These are phyloP conservation scores for Camellia sinensis DNA, from an alignment of 148 eudicot species.

Conservation along the genomic window DNA sequence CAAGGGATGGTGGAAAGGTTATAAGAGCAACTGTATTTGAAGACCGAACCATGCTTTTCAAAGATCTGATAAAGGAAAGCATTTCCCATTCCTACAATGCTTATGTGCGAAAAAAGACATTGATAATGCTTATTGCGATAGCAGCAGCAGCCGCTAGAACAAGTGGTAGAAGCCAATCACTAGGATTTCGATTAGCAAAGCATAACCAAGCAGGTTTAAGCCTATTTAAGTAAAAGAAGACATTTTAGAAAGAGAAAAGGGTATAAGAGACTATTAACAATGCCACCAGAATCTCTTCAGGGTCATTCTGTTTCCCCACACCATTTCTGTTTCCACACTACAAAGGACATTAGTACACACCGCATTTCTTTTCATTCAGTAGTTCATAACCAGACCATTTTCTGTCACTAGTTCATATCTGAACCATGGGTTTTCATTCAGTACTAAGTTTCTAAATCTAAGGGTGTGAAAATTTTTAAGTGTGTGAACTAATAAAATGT, in stretches of 20 bases:
- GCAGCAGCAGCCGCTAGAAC: not conserved
- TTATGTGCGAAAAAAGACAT: not conserved
- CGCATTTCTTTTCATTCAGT: too few relatives aligned
- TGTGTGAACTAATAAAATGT: too few relatives aligned
- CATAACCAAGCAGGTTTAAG: not conserved
- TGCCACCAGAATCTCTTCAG: not conserved
- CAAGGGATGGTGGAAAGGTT: slow-evolving; percentile 73
- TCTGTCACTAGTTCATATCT: too few relatives aligned
- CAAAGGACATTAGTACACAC: too few relatives aligned
- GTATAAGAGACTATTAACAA: not conserved
- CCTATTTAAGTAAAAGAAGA: not conserved
- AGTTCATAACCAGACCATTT: too few relatives aligned
- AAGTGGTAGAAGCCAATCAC: not conserved
- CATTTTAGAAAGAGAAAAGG: not conserved
- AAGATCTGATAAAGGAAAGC: slow-evolving; percentile 77
- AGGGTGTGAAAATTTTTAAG: too few relatives aligned
- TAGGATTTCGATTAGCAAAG: not conserved
- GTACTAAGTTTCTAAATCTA: too few relatives aligned
- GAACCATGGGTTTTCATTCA: too few relatives aligned
- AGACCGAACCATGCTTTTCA: slow-evolving; percentile 65
- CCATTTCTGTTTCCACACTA: too few relatives aligned
- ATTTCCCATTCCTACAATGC: slow-evolving; percentile 80
- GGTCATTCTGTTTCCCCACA: too few relatives aligned
- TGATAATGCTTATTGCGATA: not conserved
- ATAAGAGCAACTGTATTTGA: slow-evolving; percentile 81